These are phyloP conservation scores for Ganoderma sp. DNA, from an alignment of 1,284 basidiomycete genomes.

Conservation along the genomic window DNA sequence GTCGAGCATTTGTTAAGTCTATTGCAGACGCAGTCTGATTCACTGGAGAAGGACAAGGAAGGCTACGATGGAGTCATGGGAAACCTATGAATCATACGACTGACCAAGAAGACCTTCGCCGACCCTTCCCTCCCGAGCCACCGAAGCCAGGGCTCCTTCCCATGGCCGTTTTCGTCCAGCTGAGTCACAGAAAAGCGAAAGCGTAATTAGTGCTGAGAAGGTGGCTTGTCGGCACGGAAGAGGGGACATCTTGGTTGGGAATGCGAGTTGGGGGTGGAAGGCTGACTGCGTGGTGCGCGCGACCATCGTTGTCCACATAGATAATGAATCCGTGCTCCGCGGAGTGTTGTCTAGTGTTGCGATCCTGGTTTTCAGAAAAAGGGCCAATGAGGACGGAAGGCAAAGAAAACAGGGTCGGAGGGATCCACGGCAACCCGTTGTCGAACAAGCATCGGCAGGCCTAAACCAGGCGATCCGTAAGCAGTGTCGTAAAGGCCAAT, in stretches of 20 bases:
- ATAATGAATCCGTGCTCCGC: background rate
- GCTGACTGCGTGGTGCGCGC: background rate
- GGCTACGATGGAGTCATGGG: background rate
- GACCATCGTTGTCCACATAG: background rate
- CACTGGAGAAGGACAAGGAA: background rate
- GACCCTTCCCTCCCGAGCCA: background rate
- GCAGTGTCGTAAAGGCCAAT: constrained; percentile 24
- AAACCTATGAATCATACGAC: background rate
- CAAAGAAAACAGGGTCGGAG: background rate
- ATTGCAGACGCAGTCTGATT: background rate
- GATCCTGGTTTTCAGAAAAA: background rate
- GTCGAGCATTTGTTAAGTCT: background rate
- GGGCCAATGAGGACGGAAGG: background rate
- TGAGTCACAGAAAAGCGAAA: background rate
- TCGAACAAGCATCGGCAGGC: constrained; percentile 16
- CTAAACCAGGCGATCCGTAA: constrained; percentile 21
- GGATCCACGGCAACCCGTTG: constrained; percentile 8
- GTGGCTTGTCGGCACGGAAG: background rate
- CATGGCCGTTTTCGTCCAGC: background rate
- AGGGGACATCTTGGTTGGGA: background rate
- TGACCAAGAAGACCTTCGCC: background rate
- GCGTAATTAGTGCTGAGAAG: background rate
- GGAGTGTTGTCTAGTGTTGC: background rate
- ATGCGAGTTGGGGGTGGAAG: background rate
- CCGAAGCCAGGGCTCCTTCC: background rate